Percentiles rank a stretch among this genome's conserved stretches.
Conservation (phyloP, 768 basidiomycete genomes). For the Naganishia vishniacii region DNA sequence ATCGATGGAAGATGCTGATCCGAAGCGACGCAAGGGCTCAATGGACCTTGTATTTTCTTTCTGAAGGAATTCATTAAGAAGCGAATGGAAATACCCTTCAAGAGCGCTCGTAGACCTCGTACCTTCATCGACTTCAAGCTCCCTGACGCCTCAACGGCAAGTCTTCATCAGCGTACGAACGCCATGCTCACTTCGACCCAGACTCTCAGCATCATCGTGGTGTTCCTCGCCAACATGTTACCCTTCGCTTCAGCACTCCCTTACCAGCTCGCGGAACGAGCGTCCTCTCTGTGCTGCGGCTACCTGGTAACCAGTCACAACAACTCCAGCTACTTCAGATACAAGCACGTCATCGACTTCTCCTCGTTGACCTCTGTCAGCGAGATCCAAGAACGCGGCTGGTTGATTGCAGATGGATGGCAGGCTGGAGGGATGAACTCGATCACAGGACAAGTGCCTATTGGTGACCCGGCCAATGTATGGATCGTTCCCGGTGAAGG, state of each 20-base stretch:
- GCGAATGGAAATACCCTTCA: too few relatives aligned
- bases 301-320: constrained; percentile 10
- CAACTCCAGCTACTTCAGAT: constrained; percentile 11
- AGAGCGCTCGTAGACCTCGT: too few relatives aligned
- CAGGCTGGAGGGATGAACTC: constrained; percentile 2
- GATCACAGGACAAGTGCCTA: background rate
- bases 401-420: constrained; percentile 8
- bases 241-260: background rate
- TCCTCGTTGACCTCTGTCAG: background rate
- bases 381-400: background rate
- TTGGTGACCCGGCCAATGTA: background rate
- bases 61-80: too few relatives aligned
- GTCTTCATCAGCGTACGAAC: too few relatives aligned
- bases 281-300: background rate
- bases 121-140: too few relatives aligned
- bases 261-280: too few relatives aligned
- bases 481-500: background rate
- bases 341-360: constrained; percentile 1
- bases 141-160: too few relatives aligned
- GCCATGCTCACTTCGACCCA: too few relatives aligned
- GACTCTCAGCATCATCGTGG: background rate
- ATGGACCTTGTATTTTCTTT: too few relatives aligned
- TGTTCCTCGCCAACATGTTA: background rate
- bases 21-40: too few relatives aligned
- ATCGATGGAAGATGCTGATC: too few relatives aligned